A percentile compares a stretch with the other conserved stretches of the same genome.
Conservation (phyloP, 83 land plant species). For the Isoetes engelmannii region DNA sequence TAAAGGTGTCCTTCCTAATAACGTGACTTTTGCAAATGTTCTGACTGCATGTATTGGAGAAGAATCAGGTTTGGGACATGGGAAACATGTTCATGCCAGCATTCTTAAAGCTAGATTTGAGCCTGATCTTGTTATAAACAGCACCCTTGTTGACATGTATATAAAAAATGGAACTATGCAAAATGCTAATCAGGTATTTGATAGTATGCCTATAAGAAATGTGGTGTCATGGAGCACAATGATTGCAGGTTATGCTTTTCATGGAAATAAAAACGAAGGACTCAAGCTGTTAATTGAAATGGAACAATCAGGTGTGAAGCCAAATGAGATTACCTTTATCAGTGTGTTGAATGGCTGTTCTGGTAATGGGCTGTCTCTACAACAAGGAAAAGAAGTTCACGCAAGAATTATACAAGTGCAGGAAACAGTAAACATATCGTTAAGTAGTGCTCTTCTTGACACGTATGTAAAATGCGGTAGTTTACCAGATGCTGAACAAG, state of each 20-base stretch:
- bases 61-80: neutral
- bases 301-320: neutral
- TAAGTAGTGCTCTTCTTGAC: neutral
- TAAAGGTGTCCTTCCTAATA: neutral
- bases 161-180: neutral
- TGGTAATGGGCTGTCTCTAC: neutral
- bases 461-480: conserved; percentile 1
- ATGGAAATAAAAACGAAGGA: neutral
- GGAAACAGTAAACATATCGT: neutral
- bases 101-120: neutral
- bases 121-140: neutral
- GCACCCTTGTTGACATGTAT: neutral
- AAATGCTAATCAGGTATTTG: neutral
- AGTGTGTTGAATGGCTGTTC: neutral
- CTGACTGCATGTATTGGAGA: neutral
- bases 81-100: neutral
- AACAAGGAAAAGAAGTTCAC: neutral
- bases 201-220: neutral
- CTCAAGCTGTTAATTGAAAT: neutral
- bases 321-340: neutral
- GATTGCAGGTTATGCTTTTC: neutral
- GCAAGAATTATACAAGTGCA: neutral
- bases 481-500: neutral
- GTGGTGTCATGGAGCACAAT: conserved; percentile 1
- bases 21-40: neutral